phyloP scores from a whole-genome alignment of 148 eudicot genomes.

The Nepenthes gracilis region DNA sequence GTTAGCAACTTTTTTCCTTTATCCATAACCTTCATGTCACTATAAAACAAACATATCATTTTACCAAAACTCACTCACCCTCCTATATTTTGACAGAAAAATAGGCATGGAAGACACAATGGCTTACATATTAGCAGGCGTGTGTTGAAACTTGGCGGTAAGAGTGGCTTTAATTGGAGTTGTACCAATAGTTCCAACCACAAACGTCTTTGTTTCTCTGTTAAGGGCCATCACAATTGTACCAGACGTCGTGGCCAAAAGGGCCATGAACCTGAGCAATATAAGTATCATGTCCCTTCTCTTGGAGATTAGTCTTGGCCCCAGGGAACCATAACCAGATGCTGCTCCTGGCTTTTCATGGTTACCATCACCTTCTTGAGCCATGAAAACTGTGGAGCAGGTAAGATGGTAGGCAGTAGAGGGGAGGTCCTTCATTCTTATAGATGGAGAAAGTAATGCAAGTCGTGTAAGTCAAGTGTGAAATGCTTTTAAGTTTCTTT shows the following conservation, averaged over 20 bases:
- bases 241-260: constrained; percentile 50
- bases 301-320: neutral
- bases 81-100: no score
- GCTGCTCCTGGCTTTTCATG: constrained; percentile 9
- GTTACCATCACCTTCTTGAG: neutral
- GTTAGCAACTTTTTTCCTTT: no score
- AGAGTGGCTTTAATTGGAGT: constrained; percentile 55
- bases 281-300: constrained; percentile 9
- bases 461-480: no score
- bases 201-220: constrained; percentile 54
- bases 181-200: constrained; percentile 74
- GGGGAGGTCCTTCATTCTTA: no score
- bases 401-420: no score
- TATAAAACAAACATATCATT: no score
- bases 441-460: no score
- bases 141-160: constrained; percentile 70
- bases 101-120: neutral
- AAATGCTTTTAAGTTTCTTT: no score
- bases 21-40: no score
- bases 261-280: constrained; percentile 40
- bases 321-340: constrained; percentile 11
- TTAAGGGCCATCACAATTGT: constrained; percentile 69
- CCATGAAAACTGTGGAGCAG: neutral
- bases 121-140: constrained; percentile 70
- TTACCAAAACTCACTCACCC: no score